Percentiles rank a stretch among this genome's conserved stretches.
phyloP scores from a whole-genome alignment of 2,329 filamentous ascomycete genomes.

The Alternaria viburni region DNA sequence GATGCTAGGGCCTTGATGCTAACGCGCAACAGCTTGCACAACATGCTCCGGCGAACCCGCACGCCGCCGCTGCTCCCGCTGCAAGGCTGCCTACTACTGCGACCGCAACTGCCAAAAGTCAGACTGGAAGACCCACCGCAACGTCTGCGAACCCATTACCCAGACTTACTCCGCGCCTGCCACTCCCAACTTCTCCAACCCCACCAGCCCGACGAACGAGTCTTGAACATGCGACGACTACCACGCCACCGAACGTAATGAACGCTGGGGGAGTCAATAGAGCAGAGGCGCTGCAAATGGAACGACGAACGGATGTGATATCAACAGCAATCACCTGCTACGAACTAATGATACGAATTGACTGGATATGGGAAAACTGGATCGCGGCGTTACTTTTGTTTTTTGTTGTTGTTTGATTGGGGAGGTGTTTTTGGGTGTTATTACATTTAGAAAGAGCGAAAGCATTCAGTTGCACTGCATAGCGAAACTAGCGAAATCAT shows the following conservation, averaged over 20 bases:
- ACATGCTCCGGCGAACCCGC: slow-evolving; percentile 32
- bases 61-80: slow-evolving; percentile 54
- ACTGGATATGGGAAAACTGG: not conserved
- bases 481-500: slow-evolving; percentile 5
- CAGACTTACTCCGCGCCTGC: slow-evolving; percentile 31
- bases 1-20: slow-evolving; percentile 5
- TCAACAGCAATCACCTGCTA: not conserved
- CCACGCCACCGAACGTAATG: not conserved
- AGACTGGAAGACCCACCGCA: slow-evolving; percentile 60
- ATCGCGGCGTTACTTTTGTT: not conserved
- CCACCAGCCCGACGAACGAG: slow-evolving; percentile 30
- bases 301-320: not conserved
- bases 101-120: slow-evolving; percentile 59
- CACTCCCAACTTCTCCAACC: slow-evolving; percentile 37
- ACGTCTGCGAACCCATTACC: slow-evolving; percentile 46
- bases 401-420: not conserved
- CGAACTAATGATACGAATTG: slow-evolving; percentile 1
- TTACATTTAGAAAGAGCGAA: not conserved
- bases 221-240: slow-evolving; percentile 11
- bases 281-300: not conserved
- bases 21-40: slow-evolving; percentile 25
- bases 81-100: slow-evolving; percentile 58
- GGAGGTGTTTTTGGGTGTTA: not conserved
- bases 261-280: not conserved
- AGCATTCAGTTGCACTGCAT: slow-evolving; percentile 5